Evolutionary conservation across 2,329 filamentous ascomycete genomes (phyloP).

Genomic region (Gnomoniopsis sp.): DNA sequence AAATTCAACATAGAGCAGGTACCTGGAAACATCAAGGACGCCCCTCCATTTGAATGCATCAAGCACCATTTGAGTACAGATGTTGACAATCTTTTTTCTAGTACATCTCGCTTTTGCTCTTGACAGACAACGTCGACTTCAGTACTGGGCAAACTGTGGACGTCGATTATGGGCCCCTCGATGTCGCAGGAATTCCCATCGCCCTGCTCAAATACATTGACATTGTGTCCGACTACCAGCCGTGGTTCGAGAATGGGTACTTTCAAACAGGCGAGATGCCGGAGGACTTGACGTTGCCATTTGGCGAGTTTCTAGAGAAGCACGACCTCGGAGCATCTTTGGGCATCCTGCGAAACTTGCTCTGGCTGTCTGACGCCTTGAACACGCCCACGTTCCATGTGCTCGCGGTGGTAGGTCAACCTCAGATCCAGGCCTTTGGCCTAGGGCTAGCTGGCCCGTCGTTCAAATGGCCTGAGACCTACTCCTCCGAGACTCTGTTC

Average conservation of each 20-base stretch:
- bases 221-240: slow-evolving; percentile 2
- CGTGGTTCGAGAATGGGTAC: slow-evolving; percentile 6
- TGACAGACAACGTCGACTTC: slow-evolving; percentile 5
- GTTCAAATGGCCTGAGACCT: slow-evolving; percentile 8
- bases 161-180: slow-evolving; percentile 24
- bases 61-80: slow-evolving; percentile 24
- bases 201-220: background rate
- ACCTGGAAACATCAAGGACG: slow-evolving; percentile 2
- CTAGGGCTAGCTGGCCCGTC: background rate
- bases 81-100: background rate
- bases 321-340: slow-evolving; percentile 7
- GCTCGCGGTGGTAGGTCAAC: slow-evolving; percentile 20
- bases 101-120: background rate
- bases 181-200: slow-evolving; percentile 30
- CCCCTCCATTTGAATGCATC: background rate
- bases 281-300: slow-evolving; percentile 2
- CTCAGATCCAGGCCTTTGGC: slow-evolving; percentile 1
- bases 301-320: slow-evolving; percentile 8
- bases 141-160: background rate
- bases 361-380: slow-evolving; percentile 5
- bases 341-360: background rate
- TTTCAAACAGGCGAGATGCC: slow-evolving; percentile 2
- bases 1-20: slow-evolving; percentile 31
- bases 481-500: slow-evolving; percentile 33
- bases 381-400: slow-evolving; percentile 5